Conservation (phyloP, 805 yeast species). For the Lipomyces yamadae region DNA sequence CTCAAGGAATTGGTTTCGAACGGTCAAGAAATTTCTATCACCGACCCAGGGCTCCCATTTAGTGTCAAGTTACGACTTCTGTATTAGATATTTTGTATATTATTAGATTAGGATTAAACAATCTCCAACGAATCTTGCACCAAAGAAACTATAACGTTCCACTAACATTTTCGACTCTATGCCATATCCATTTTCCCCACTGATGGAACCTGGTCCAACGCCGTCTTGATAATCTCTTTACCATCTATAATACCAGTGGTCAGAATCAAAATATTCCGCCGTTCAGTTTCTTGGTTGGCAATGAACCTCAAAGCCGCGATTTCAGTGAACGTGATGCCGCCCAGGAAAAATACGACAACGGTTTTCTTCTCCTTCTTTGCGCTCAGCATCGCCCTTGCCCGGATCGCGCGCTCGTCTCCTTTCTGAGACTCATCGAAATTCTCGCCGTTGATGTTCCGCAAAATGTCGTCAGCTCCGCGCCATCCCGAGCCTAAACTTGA, state of each 20-base stretch:
- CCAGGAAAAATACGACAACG: constrained; percentile 64
- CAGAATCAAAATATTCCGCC: constrained; percentile 50
- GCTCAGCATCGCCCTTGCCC: constrained; percentile 34
- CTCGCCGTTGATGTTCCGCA: constrained; percentile 47
- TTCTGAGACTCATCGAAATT: constrained; percentile 45
- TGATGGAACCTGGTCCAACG: constrained; percentile 26
- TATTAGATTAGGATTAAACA: neutral
- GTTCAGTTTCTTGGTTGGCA: constrained; percentile 51
- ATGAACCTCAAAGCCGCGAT: constrained; percentile 69
- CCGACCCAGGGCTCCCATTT: constrained; percentile 59
- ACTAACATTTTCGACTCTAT: too few species aligned
- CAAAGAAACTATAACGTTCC: too few species aligned
- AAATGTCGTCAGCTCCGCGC: constrained; percentile 50
- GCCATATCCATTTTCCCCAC: neutral
- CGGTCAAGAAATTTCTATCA: constrained; percentile 58
- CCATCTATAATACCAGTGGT: constrained; percentile 58
- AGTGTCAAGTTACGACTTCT: constrained; percentile 43
- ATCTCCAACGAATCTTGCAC: too few species aligned
- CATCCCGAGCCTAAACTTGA: constrained; percentile 43
- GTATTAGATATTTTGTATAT: constrained; percentile 21
- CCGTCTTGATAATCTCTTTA: constrained; percentile 44
- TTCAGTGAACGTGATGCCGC: constrained; percentile 89
- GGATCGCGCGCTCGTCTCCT: constrained; percentile 31
- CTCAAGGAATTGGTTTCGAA: constrained; percentile 49
- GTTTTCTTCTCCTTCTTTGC: constrained; percentile 42